phyloP scores from a whole-genome alignment of 2,329 filamentous ascomycete species.

The Endothia cerciana region DNA sequence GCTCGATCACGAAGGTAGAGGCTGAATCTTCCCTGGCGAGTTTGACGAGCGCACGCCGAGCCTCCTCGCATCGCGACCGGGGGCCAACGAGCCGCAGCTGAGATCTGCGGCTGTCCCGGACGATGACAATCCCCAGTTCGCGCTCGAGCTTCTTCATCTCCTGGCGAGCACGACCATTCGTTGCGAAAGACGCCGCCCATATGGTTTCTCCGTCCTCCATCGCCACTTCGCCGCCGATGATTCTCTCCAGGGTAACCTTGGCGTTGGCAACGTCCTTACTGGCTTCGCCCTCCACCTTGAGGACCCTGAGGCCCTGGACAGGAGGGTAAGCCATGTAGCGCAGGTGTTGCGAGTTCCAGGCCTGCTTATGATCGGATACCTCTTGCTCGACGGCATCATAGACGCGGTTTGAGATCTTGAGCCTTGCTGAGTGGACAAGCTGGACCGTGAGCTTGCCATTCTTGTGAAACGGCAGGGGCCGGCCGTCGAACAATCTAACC shows the following conservation, averaged over 20 bases:
- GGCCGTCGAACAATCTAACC: constrained; percentile 37
- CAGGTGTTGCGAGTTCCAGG: constrained; percentile 39
- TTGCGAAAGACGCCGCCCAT: constrained; percentile 39
- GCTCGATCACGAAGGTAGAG: constrained; percentile 34
- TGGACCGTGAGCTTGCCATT: constrained; percentile 38
- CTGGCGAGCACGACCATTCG: constrained; percentile 28
- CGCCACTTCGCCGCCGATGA: constrained; percentile 40
- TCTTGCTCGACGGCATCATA: constrained; percentile 38
- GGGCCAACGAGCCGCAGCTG: too few species aligned
- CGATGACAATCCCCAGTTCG: too few species aligned
- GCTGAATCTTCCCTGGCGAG: constrained; percentile 29
- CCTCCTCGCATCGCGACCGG: too few species aligned
- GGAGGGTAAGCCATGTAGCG: constrained; percentile 35
- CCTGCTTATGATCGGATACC: constrained; percentile 34
- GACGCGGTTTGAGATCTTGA: constrained; percentile 43
- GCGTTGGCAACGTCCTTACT: constrained; percentile 38
- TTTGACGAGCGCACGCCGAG: neutral
- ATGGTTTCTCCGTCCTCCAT: constrained; percentile 33
- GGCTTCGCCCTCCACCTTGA: constrained; percentile 45
- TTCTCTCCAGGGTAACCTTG: constrained; percentile 30
- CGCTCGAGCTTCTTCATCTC: neutral
- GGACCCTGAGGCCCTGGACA: constrained; percentile 35
- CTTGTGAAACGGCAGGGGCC: constrained; percentile 34
- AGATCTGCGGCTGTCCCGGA: too few species aligned
- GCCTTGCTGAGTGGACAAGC: constrained; percentile 42